phyloP scores from a whole-genome alignment of 352 stramenopile genomes.

The Saprolegnia parasitica region DNA sequence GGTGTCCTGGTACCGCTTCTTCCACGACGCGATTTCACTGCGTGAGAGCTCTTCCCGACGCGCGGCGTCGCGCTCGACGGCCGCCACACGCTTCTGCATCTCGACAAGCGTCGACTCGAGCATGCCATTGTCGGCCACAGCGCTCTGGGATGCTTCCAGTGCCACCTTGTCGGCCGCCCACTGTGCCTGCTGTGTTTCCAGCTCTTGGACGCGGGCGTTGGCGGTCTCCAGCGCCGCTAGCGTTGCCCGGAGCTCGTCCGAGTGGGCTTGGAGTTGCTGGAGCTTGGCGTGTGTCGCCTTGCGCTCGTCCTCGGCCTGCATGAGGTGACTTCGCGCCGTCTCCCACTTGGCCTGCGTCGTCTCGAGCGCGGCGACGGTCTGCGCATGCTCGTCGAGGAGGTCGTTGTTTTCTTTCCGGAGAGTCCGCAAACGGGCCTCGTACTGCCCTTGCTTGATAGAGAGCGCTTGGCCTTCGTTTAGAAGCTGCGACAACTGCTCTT shows the following conservation, averaged over 20 bases:
- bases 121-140: slow-evolving; percentile 41
- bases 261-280: slow-evolving; percentile 35
- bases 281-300: slow-evolving; percentile 40
- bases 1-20: slow-evolving; percentile 76
- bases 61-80: slow-evolving; percentile 49
- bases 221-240: slow-evolving; percentile 31
- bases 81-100: slow-evolving; percentile 49
- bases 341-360: slow-evolving; percentile 47
- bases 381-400: slow-evolving; percentile 51
- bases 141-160: not conserved
- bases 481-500: slow-evolving; percentile 58
- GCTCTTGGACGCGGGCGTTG: slow-evolving; percentile 30
- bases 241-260: slow-evolving; percentile 33
- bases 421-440: slow-evolving; percentile 59
- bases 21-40: slow-evolving; percentile 50
- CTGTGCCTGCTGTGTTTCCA: slow-evolving; percentile 15
- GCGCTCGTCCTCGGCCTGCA: slow-evolving; percentile 44
- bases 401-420: slow-evolving; percentile 79
- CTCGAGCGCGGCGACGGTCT: slow-evolving; percentile 30
- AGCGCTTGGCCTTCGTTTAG: slow-evolving; percentile 71
- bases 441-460: slow-evolving; percentile 70
- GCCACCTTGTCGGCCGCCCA: not conserved
- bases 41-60: slow-evolving; percentile 61
- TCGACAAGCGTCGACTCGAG: slow-evolving; percentile 59
- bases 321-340: slow-evolving; percentile 40